These are phyloP conservation scores for Cutaneotrichosporon sp. DNA, from an alignment of 1,284 basidiomycete genomes.

Conservation along the genomic window DNA sequence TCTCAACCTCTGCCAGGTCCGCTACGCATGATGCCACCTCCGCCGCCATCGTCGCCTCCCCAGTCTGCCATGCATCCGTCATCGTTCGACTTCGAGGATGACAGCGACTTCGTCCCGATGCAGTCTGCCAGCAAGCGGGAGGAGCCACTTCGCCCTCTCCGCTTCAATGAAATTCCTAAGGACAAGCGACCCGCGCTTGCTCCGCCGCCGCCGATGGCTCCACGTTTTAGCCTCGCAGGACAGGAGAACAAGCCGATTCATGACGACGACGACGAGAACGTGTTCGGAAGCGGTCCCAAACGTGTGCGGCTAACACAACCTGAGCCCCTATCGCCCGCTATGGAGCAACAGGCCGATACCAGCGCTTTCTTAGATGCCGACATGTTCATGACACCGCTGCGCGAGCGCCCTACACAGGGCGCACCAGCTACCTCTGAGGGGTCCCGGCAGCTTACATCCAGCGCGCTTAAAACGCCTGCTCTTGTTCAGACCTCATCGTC, in stretches of 20 bases:
- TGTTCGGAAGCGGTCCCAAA: constrained; percentile 28
- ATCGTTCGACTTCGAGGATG: constrained; percentile 28
- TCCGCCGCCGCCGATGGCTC: not conserved
- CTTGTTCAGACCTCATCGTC: constrained; percentile 43
- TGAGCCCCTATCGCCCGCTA: constrained; percentile 29
- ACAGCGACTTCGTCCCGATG: constrained; percentile 32
- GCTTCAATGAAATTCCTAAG: not conserved
- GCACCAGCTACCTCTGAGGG: not conserved
- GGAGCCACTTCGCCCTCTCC: not conserved
- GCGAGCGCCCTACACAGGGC: constrained; percentile 23
- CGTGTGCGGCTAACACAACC: constrained; percentile 32
- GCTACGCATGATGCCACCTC: not conserved
- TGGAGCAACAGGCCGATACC: constrained; percentile 15
- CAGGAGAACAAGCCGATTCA: constrained; percentile 15
- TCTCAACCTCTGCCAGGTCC: not conserved
- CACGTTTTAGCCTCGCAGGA: not conserved
- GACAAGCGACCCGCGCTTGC: not conserved
- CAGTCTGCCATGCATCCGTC: not conserved
- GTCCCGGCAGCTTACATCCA: constrained; percentile 20
- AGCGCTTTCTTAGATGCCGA: constrained; percentile 19
- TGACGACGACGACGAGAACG: constrained; percentile 36
- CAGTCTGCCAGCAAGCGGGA: constrained; percentile 6
- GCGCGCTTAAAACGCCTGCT: constrained; percentile 41
- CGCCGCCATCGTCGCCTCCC: constrained; percentile 7
- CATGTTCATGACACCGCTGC: constrained; percentile 40